Base-by-base conservation (phyloP, 495 filamentous ascomycete species). In the Durotheca rogersii region DNA sequence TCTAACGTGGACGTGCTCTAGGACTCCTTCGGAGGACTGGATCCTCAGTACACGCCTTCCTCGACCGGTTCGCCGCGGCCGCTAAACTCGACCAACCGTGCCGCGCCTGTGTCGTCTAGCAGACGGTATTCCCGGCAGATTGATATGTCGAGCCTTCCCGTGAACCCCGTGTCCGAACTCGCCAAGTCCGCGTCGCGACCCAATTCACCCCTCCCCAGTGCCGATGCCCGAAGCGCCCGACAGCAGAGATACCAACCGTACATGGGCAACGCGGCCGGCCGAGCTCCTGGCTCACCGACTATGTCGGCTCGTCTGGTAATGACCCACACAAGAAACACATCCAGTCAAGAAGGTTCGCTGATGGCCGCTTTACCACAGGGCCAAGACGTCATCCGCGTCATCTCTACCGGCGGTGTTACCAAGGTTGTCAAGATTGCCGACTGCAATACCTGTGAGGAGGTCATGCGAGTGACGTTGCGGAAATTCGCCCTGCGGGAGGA, bases 361-460 rank as follows among this genome's bases (percentile, higher is more conserved):
- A 90, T 95, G 75, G 85, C 87, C 23, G 79, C 84, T 43, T 74
- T 95, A 42, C 90, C 89, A 17, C 74, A 78, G 30, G 85, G 88
- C 61, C 84, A 89, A 60, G 83, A 88, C 31, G 81, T 94, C 39
- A 93, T 96, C 50, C 81, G 89, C 31, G 87, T 97, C 29, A 96
- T 97, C 59, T 95, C 91, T 51, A 88, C 84, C 19, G 89, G 86
- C 33, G 87, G 89, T n/a, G 83, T 87, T 47, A 95, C 90, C 21
- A 90, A 91, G 66, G 90, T 95, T 5, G 80, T 97, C 44, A 88
- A 90, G 63, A 85, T 97, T 39, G 85, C 87, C 43, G 87, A 85
- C 53, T 96, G 89, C 76, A 89, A 84, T 60, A 94, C 86, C 1
- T 82, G 88, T 23, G 93, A 97, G 53, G 89, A 96, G 46, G 85